Evolutionary conservation across 2,329 filamentous ascomycete species (phyloP).

Genomic region (Exophiala lecanii-corni): DNA sequence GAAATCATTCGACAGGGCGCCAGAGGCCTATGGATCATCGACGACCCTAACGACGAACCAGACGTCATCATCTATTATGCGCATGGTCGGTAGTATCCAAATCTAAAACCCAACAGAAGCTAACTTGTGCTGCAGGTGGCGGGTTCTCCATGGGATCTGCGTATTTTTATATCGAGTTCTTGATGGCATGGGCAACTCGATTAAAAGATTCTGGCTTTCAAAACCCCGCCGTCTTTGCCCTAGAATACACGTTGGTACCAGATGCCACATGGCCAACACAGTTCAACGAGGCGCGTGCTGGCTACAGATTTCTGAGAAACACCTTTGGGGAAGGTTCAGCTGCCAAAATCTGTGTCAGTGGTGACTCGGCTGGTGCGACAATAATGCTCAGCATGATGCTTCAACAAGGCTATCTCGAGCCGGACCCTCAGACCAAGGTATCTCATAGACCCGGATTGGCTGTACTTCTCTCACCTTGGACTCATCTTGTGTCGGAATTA

Average conservation of each 20-base stretch:
- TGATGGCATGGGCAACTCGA: constrained; percentile 66
- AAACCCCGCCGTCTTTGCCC: constrained; percentile 73
- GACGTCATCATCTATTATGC: constrained; percentile 79
- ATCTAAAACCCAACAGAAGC: constrained; percentile 6
- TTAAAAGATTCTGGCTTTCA: constrained; percentile 61
- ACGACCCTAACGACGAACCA: constrained; percentile 53
- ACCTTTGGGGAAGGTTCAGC: constrained; percentile 22
- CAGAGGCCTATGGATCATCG: constrained; percentile 65
- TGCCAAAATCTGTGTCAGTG: constrained; percentile 62
- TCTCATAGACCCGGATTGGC: constrained; percentile 53
- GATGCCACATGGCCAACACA: constrained; percentile 70
- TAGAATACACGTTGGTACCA: constrained; percentile 77
- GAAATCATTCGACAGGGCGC: constrained; percentile 52
- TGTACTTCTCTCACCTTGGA: constrained; percentile 75
- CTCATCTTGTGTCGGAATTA: constrained; percentile 63
- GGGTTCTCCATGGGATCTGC: constrained; percentile 79
- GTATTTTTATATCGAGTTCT: constrained; percentile 81
- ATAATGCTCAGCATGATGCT: constrained; percentile 69
- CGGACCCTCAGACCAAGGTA: constrained; percentile 27
- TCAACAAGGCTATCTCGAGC: constrained; percentile 47
- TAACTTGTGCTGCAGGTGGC: constrained; percentile 51
- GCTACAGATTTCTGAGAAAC: constrained; percentile 47
- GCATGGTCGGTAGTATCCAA: constrained; percentile 54
- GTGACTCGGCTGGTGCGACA: constrained; percentile 75
- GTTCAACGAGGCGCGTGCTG: constrained; percentile 63